These are phyloP conservation scores for Rhizopogon sp. DNA, from an alignment of 768 basidiomycete species.

Conservation along the genomic window DNA sequence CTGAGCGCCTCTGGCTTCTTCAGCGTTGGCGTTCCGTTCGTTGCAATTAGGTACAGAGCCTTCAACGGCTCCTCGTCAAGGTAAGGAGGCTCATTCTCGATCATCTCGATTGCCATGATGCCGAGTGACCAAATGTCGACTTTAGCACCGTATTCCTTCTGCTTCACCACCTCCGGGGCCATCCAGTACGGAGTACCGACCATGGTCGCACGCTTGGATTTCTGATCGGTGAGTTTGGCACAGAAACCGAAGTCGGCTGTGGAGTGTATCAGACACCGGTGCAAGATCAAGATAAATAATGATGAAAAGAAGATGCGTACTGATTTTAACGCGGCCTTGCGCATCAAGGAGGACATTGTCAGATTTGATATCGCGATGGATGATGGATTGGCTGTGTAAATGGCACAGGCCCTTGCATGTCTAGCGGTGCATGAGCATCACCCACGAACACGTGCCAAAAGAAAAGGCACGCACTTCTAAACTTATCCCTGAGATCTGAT, in stretches of 20 bases:
- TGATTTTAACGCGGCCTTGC: conserved; percentile 94
- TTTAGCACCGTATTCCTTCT: conserved; percentile 95
- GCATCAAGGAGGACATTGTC: conserved; percentile 94
- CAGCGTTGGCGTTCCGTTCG: conserved; percentile 96
- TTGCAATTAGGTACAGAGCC: conserved; percentile 93
- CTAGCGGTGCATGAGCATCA: conserved; percentile 32
- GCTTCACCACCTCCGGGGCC: conserved; percentile 98
- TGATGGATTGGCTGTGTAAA: conserved; percentile 89
- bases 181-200: conserved; percentile 98
- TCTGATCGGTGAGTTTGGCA: conserved; percentile 93
- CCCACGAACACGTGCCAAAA: not conserved
- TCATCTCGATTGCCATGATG: conserved; percentile 99
- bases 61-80: conserved; percentile 93
- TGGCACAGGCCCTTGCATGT: conserved; percentile 95
- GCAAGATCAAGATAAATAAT: no score
- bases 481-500: conserved; percentile 90
- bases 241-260: conserved; percentile 96
- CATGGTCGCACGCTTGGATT: conserved; percentile 97
- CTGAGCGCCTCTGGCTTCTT: conserved; percentile 94
- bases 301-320: conserved; percentile 42
- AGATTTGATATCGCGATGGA: conserved; percentile 96
- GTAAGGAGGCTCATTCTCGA: conserved; percentile 95
- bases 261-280: conserved; percentile 4
- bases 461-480: conserved; percentile 62
- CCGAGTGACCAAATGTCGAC: conserved; percentile 97